Evolutionary conservation across 192 early-diverging fungal genomes (phyloP), one percentile per base, ranked within the genome.

Genomic region (Dissophora globulifera): DNA sequence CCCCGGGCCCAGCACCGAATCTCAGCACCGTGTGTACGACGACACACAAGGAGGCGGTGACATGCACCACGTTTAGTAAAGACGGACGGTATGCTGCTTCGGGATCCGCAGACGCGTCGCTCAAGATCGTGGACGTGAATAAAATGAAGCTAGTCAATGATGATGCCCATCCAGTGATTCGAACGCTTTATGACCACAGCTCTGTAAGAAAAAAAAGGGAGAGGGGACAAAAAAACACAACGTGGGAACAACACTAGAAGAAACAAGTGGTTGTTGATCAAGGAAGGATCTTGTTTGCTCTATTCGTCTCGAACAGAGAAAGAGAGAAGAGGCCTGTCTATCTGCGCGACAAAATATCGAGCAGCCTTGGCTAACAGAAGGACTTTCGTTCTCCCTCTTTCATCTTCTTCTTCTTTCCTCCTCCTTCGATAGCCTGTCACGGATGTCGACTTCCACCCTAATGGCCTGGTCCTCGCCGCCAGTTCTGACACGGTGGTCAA

Each of bases 401-500:
- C n/a, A n/a, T 4, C 35, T n/a, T 41, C n/a, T 43, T 40, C 26
- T 63, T 41, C 16, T 45, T 59, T n/a, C 22, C 30, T n/a, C 12
- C 33, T 12, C 25, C 30, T 35, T 17, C 41, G 16, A 27, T 60
- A 82, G 67, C 79, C 89, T 23, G 88, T 97, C 19, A 97, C 92
- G 17, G 95, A 94, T 56, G 78, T 95, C 9, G 87, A 87, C 31
- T 97, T 96, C 72, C 95, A 98, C 72, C 96, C 96, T 3, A 95
- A 96, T 65, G 95, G 95, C 13, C 82, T 91, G 22, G 93, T 95
- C 12, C 83, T 98, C 29, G 96, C 94, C 12, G 91, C 89, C 41
- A 94, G 94, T 72, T 88, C 92, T 2, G 96, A 98, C 67, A 86
- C 82, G 43, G 89, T 85, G 52, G 91, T 97, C 61, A 95, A 95